Percentiles rank a stretch among this genome's conserved stretches.
Evolutionary conservation across 257 asterid species (phyloP).

Genomic region (Phtheirospermum japonicum): DNA sequence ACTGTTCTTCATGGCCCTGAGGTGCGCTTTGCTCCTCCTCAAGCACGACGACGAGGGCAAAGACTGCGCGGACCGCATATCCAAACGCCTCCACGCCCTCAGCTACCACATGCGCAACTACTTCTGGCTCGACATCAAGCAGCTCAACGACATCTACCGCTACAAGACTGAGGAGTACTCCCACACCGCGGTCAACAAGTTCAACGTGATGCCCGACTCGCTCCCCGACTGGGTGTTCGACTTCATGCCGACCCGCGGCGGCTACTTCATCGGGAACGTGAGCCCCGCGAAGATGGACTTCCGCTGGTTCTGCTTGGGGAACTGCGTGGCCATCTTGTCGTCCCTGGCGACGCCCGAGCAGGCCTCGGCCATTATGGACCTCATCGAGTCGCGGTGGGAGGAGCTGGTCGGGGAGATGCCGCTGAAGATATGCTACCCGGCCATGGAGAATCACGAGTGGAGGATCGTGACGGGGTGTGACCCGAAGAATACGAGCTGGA

Average conservation of each 20-base stretch:
- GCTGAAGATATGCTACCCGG: constrained; percentile 72
- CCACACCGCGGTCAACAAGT: constrained; percentile 91
- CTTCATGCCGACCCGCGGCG: constrained; percentile 87
- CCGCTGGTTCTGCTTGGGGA: constrained; percentile 92
- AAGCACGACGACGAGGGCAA: constrained; percentile 73
- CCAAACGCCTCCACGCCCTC: constrained; percentile 71
- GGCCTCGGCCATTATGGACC: constrained; percentile 90
- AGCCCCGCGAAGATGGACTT: constrained; percentile 93
- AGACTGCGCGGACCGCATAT: constrained; percentile 53
- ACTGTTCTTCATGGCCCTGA: constrained; percentile 80
- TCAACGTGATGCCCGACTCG: constrained; percentile 89
- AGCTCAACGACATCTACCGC: constrained; percentile 78
- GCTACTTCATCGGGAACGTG: constrained; percentile 84
- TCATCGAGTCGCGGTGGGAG: constrained; percentile 75
- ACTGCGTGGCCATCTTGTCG: constrained; percentile 75
- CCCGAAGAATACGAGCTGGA: constrained; percentile 88
- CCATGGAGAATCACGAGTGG: constrained; percentile 92
- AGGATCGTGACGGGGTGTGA: constrained; percentile 84
- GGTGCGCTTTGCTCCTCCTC: constrained; percentile 68
- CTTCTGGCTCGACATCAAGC: constrained; percentile 86
- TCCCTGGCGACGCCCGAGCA: constrained; percentile 89
- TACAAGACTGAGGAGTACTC: constrained; percentile 91
- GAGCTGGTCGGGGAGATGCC: constrained; percentile 96
- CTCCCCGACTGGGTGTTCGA: constrained; percentile 90
- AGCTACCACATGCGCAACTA: constrained; percentile 88